Percentiles rank a stretch among this genome's conserved stretches.
These are phyloP conservation scores for Phytophthora litchii DNA, from an alignment of 352 stramenopile species.

Conservation along the genomic window DNA sequence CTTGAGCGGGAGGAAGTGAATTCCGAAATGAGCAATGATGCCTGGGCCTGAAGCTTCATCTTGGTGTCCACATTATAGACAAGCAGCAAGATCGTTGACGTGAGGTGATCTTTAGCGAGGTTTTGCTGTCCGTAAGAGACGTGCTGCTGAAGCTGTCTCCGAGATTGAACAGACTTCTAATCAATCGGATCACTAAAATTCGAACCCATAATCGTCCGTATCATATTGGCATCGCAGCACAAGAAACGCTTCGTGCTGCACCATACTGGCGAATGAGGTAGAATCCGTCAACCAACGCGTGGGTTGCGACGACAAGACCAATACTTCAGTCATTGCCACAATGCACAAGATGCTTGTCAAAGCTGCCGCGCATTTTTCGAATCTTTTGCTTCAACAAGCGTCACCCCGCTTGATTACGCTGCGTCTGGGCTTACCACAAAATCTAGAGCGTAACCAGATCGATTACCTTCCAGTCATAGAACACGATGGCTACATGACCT, in stretches of 20 bases:
- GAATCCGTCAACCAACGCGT: neutral
- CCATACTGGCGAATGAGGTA: neutral
- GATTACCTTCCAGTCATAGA: neutral
- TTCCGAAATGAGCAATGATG: conserved; percentile 32
- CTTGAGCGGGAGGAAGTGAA: conserved; percentile 32
- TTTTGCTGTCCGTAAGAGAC: conserved; percentile 31
- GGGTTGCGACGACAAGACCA: neutral
- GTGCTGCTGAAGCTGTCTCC: conserved; percentile 9
- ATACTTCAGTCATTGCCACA: neutral
- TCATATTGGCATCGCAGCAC: conserved; percentile 2
- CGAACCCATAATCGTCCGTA: conserved; percentile 12
- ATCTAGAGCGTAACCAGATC: conserved; percentile 7
- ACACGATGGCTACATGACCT: neutral
- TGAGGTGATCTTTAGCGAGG: conserved; percentile 1
- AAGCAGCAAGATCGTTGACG: conserved; percentile 1
- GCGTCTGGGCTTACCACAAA: conserved; percentile 12
- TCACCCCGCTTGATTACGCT: conserved; percentile 12
- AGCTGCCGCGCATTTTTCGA: neutral
- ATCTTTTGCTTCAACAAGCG: neutral
- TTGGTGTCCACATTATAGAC: neutral
- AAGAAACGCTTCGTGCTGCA: no score
- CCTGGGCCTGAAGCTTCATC: neutral
- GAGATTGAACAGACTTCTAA: conserved; percentile 8
- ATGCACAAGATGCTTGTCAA: conserved; percentile 1
- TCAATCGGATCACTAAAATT: conserved; percentile 5